Conservation (phyloP, 2,329 filamentous ascomycete genomes). For the Colletotrichum falcatum region DNA sequence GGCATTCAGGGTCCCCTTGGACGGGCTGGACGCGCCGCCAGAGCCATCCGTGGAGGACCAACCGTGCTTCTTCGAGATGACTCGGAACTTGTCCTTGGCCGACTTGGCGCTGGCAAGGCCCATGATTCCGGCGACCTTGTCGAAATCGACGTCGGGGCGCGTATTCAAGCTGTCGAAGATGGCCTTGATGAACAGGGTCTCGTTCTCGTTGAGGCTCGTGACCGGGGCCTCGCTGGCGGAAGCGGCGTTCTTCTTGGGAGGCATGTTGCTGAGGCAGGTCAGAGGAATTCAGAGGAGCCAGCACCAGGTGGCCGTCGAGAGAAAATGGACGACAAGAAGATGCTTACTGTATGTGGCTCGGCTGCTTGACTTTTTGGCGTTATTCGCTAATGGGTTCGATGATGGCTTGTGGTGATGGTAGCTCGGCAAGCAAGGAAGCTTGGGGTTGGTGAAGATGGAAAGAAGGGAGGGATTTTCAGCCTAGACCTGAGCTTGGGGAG, state of each 20-base stretch:
- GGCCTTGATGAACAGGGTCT: conserved; percentile 55
- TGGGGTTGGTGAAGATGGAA: neutral
- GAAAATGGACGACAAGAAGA: neutral
- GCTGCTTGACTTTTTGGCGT: neutral
- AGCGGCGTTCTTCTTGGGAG: conserved; percentile 48
- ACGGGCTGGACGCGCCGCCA: conserved; percentile 43
- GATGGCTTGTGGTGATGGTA: neutral
- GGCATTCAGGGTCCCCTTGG: conserved; percentile 41
- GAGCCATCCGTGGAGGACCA: conserved; percentile 49
- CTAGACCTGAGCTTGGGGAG: neutral
- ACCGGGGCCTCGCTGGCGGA: conserved; percentile 40
- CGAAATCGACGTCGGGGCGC: conserved; percentile 57
- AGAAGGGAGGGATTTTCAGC: neutral
- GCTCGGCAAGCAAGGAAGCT: neutral
- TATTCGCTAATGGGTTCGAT: neutral
- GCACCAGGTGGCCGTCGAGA: neutral
- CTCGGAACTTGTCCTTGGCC: conserved; percentile 56
- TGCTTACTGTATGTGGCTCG: neutral
- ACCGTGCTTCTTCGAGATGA: conserved; percentile 55
- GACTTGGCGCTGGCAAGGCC: conserved; percentile 54
- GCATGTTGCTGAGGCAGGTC: conserved; percentile 44
- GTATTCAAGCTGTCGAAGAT: conserved; percentile 57
- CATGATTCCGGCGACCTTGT: conserved; percentile 51
- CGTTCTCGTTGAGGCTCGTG: conserved; percentile 49
- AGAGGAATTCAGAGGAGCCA: neutral